Base-by-base conservation (phyloP, 805 yeast genomes). In the Cyberlindnera misumaiensis region DNA sequence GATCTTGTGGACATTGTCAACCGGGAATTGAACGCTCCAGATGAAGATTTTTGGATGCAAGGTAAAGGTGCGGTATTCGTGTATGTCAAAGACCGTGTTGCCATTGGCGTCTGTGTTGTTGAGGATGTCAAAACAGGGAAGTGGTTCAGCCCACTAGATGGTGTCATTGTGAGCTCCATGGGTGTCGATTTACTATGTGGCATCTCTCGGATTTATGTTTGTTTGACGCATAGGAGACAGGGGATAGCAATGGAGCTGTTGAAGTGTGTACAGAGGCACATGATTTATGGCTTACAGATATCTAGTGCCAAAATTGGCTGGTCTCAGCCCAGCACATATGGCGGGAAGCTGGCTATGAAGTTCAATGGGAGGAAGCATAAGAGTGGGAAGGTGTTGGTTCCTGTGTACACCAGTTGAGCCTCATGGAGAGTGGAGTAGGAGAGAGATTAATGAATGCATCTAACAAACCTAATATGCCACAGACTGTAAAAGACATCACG, bases 281-380 rank as follows among this genome's bases (percentile, higher is more conserved):
- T 73, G 17, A 58, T 78, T 1, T 74, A 73, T 49, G 86, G 85
- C 0, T 51, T 70, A 39, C 35, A 17, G 0, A 46, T 80, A 11
- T 57, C 59, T 2, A 69, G 58, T 40, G 46, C 44, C 12, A 68
- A 74, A 42, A 54, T 82, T 14, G 83, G 78, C 1, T 82, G 85
- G 75, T 77, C 85, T 32, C 90, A 82, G 53, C 88, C 89, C 0
- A 76, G 83, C 41, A 72, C 67, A 35, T 67, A 70, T 41, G 90
- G 90, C 0, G 76, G 77, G 2, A 65, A 68, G 40, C 62, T 81
- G 25, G 86, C 88, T 0, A 56, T 55, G 26, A 59, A 52, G 24
- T 80, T 74, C 51, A 78, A 76, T 50, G 77, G 81, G 0, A 73
- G 70, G 1, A 55, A 41, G 20, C 86, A 80, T 51, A 70, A 67